These are phyloP conservation scores for Silybum marianum DNA, from an alignment of 129 eudicot species.

Conservation along the genomic window DNA sequence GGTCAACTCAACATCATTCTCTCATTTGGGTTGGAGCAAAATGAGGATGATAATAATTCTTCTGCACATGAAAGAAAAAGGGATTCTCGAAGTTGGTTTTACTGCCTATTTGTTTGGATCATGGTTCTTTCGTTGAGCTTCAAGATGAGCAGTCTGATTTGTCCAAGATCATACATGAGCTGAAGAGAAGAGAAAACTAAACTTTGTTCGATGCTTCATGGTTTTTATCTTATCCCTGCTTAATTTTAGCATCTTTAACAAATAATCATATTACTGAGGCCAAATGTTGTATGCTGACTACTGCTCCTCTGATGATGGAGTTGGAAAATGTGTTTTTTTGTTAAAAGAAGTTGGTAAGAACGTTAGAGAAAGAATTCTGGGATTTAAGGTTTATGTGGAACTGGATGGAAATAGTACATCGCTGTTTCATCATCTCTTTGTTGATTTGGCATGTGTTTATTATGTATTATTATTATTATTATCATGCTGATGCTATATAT, in stretches of 20 bases:
- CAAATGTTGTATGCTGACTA: conserved; percentile 10
- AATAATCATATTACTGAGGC: conserved; percentile 34
- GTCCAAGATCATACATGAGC: conserved; percentile 48
- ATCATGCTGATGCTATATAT: not conserved
- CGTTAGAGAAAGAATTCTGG: conserved; percentile 13
- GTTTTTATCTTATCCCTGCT: conserved; percentile 14
- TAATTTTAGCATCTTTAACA: conserved; percentile 45
- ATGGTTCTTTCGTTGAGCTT: conserved; percentile 56
- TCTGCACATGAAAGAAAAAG: conserved; percentile 15
- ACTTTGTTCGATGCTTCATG: conserved; percentile 5
- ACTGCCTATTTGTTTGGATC: conserved; percentile 54
- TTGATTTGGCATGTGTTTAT: not conserved
- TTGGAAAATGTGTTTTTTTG: conserved; percentile 23
- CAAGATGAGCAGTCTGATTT: conserved; percentile 52
- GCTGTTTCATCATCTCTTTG: conserved; percentile 24
- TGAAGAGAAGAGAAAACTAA: conserved; percentile 27
- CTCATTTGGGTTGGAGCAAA: conserved; percentile 52
- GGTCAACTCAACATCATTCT: conserved; percentile 55
- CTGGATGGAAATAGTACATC: conserved; percentile 36
- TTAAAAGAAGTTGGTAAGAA: conserved; percentile 33
- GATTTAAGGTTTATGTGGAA: conserved; percentile 19
- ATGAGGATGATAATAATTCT: conserved; percentile 17
- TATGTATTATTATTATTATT: not conserved
- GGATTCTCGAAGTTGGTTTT: conserved; percentile 56
- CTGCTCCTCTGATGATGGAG: conserved; percentile 23